Evolutionary conservation across 2,329 filamentous ascomycete genomes (phyloP), one percentile per base, ranked within the genome.

Genomic region (Pseudopithomyces chartarum): DNA sequence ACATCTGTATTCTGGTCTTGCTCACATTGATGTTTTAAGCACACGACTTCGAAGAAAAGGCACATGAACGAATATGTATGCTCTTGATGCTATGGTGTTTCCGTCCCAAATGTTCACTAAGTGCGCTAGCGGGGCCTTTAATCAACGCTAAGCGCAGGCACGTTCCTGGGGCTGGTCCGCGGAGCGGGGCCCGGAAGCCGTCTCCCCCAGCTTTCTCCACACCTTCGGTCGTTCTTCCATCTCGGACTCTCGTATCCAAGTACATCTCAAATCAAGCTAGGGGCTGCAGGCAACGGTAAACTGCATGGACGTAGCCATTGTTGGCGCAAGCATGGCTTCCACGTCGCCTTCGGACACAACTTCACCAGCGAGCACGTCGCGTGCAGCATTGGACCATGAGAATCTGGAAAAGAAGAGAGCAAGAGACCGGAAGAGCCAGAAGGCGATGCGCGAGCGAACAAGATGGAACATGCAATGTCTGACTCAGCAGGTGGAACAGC

Each of bases 391-490:
- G 23, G 55, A 57, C 26, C 36, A 40, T 32, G 63, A 66, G 22
- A 65, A 61, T 38, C 45, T 67, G 5, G 51, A 62, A 22, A 55
- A 57, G 34, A 69, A 69, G 50, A 56, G 66, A 11, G 60, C 62
- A 6, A 55, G 65, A n/a, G 66, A 69, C 43, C 50, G 66, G 12
- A 69, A 69, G 51, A 58, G 57, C n/a, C 63, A 69, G 39, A 61
- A 58, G 19, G 65, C 66, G 1, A 67, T 67, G 62, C 58, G 66
- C 15, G 64, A 66, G 23, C 36, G 66, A 2, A 64, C 61, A 2
- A 67, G 63, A 46, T 65, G 59, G 62, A 65, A 58, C 38, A 64
- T 69, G 8, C 54, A 61, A n/a, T 60, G 50, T 44, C 57, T 69
- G 19, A 65, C 59, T 4, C 58, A 67, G n/a, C 63, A 69, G 42